Evolutionary conservation across 306 rosid species (phyloP).

Genomic region (Dalbergia cultrata): DNA sequence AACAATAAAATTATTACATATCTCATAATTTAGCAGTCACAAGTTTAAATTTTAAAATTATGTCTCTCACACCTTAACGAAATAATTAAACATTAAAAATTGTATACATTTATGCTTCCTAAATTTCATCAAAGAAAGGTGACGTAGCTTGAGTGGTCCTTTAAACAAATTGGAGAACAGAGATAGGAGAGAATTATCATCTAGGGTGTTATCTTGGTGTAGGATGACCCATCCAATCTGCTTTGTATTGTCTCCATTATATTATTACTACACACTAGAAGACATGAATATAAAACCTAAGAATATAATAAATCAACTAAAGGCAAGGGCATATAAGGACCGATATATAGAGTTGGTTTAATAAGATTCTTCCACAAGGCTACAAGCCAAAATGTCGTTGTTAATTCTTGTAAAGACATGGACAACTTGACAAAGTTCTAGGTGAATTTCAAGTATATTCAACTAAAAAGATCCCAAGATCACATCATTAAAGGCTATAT

Average conservation of each 20-base stretch:
- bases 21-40: no score
- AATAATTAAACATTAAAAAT: no score
- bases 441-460: constrained; percentile 41
- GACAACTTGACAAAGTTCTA: constrained; percentile 47
- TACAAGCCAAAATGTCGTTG: constrained; percentile 10
- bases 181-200: not conserved
- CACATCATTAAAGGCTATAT: constrained; percentile 42
- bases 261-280: not conserved
- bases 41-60: no score
- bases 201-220: not conserved
- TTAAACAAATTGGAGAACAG: not conserved
- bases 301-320: not conserved
- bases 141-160: no score
- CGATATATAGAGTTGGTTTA: constrained; percentile 6
- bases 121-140: no score
- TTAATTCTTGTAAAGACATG: constrained; percentile 31
- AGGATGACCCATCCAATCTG: not conserved
- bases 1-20: no score
- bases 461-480: constrained; percentile 44
- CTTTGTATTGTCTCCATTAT: constrained; percentile 28
- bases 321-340: constrained; percentile 28
- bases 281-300: constrained; percentile 20
- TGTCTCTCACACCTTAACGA: no score
- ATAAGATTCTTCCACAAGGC: constrained; percentile 5
- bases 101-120: no score